phyloP scores from a whole-genome alignment of 495 filamentous ascomycete genomes.

The Hypoxylon fuscum region DNA sequence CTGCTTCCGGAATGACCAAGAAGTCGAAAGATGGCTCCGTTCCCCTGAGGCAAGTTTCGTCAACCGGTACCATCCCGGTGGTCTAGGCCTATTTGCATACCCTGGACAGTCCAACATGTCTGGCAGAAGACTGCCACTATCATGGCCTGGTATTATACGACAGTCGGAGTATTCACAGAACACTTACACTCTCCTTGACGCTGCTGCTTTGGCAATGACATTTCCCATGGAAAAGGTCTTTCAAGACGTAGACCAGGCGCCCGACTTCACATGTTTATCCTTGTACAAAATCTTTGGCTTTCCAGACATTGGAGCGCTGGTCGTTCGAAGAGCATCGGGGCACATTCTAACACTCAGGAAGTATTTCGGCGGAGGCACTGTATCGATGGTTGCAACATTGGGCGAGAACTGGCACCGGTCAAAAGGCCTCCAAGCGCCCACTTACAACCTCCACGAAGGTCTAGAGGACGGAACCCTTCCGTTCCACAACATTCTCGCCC shows the following conservation, averaged over 20 bases:
- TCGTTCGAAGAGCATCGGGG: conserved; percentile 70
- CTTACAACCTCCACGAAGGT: conserved; percentile 65
- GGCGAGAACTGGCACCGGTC: conserved; percentile 70
- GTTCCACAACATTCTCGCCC: conserved; percentile 79
- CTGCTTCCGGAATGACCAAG: conserved; percentile 71
- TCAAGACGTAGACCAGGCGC: conserved; percentile 64
- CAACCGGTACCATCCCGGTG: conserved; percentile 36
- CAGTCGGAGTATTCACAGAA: conserved; percentile 53
- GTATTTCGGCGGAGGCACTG: conserved; percentile 83
- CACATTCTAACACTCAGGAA: conserved; percentile 68
- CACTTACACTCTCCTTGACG: conserved; percentile 74
- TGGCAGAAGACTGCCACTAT: conserved; percentile 70
- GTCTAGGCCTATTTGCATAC: conserved; percentile 73
- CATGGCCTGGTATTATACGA: conserved; percentile 66
- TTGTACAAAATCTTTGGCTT: conserved; percentile 89
- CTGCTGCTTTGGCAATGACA: conserved; percentile 76
- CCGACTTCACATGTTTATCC: conserved; percentile 76
- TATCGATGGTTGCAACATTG: conserved; percentile 70
- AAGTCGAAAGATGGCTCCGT: conserved; percentile 72
- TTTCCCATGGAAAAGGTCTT: conserved; percentile 65
- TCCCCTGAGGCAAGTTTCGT: conserved; percentile 35
- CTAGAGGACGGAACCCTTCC: conserved; percentile 83
- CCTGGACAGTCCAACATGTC: conserved; percentile 85
- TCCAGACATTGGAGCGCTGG: conserved; percentile 76
- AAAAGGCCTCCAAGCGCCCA: conserved; percentile 56